Conservation (phyloP, 1,284 basidiomycete genomes). For the Fomitiporia mediterranea region DNA sequence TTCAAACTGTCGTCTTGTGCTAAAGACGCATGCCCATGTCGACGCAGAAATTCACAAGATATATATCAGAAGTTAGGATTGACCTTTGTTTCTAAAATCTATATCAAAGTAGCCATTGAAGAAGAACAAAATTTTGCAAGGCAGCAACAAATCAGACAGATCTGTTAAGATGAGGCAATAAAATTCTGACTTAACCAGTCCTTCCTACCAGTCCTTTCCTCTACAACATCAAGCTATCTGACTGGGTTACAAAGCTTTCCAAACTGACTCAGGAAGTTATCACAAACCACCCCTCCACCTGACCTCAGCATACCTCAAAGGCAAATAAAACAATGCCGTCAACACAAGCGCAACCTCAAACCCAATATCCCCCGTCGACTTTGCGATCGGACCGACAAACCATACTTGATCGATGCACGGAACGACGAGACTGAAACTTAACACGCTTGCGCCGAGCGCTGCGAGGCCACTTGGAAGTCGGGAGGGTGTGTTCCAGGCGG, state of each 20-base stretch:
- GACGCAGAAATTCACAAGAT: no score
- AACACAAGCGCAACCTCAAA: constrained; percentile 64
- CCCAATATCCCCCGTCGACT: constrained; percentile 69
- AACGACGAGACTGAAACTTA: constrained; percentile 55
- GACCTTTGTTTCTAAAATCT: no score
- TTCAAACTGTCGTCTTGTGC: no score
- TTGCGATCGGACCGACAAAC: constrained; percentile 70
- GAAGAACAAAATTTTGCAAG: no score
- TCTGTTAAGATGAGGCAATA: no score
- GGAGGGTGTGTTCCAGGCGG: constrained; percentile 49
- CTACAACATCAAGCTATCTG: not conserved
- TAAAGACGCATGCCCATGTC: no score
- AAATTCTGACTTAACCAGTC: no score
- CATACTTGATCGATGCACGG: constrained; percentile 70
- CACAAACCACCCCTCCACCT: constrained; percentile 27
- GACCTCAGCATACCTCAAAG: constrained; percentile 44
- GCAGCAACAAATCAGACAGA: no score
- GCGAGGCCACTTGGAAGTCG: constrained; percentile 62
- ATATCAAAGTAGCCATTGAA: no score
- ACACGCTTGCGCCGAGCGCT: constrained; percentile 47
- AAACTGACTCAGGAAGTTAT: constrained; percentile 1
- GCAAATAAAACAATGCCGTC: constrained; percentile 51
- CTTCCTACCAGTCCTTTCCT: not conserved
- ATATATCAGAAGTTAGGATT: no score
- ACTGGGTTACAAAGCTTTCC: no score